Percentiles rank a stretch among this genome's conserved stretches.
These are phyloP conservation scores for Caryopteris hybrid DNA, from an alignment of 305 asterid species.

Conservation along the genomic window DNA sequence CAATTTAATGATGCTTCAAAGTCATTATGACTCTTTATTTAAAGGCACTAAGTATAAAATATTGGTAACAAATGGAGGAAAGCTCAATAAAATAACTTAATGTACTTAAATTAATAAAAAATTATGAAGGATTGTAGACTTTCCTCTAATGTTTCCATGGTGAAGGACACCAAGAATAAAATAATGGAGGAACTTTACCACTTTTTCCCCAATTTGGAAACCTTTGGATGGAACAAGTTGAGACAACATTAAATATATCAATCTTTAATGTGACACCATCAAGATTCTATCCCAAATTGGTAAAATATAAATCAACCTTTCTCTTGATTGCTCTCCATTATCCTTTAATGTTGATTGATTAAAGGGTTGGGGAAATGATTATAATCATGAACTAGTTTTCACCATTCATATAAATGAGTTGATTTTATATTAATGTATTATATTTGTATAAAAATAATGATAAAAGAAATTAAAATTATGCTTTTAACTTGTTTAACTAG, in stretches of 20 bases:
- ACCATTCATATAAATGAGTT: neutral
- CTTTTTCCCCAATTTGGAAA: conserved; percentile 23
- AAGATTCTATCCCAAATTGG: conserved; percentile 4
- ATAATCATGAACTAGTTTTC: neutral
- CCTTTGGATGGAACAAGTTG: too few relatives aligned
- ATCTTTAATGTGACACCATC: conserved; percentile 10
- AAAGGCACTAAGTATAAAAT: neutral
- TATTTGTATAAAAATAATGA: too few relatives aligned
- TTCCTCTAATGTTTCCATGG: conserved; percentile 16
- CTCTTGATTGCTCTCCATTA: conserved; percentile 10
- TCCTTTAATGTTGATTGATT: neutral
- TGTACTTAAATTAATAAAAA: conserved; percentile 14
- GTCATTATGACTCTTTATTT: conserved; percentile 1
- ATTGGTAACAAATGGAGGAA: neutral
- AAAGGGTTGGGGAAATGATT: neutral
- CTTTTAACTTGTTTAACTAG: too few relatives aligned
- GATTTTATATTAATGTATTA: too few relatives aligned
- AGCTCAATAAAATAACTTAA: neutral
- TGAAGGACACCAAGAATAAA: conserved; percentile 14
- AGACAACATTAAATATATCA: neutral
- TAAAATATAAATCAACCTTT: conserved; percentile 1
- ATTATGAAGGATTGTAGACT: conserved; percentile 1
- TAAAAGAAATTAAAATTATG: too few relatives aligned
- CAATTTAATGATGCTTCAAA: conserved; percentile 6
- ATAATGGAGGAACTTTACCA: neutral